Percentiles rank a stretch among this genome's conserved stretches.
phyloP scores from a whole-genome alignment of 2,329 filamentous ascomycete genomes.

The Colletotrichum tropicale region DNA sequence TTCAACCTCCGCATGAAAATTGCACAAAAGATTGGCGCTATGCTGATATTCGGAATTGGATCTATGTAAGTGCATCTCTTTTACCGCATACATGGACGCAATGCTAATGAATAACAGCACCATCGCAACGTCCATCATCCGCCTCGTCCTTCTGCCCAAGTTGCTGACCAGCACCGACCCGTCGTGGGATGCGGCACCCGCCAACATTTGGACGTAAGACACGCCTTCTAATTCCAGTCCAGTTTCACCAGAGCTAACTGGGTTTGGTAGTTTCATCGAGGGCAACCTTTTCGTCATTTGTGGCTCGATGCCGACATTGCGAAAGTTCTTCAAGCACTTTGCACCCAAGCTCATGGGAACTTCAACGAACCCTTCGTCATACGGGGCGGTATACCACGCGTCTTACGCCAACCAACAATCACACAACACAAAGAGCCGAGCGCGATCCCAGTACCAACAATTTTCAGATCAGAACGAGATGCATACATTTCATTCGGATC shows the following conservation, averaged over 20 bases:
- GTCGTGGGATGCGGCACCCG: constrained; percentile 14
- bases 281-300: constrained; percentile 45
- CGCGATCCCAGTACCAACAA: not conserved
- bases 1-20: constrained; percentile 46
- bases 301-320: constrained; percentile 42
- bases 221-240: accelerated
- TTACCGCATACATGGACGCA: accelerated
- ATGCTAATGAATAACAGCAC: not conserved
- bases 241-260: not conserved
- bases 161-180: constrained; percentile 4
- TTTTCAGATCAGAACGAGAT: constrained; percentile 9
- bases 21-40: constrained; percentile 50
- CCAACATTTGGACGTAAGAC: constrained; percentile 20
- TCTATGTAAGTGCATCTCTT: constrained; percentile 24
- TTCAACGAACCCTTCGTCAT: not conserved
- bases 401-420: not conserved
- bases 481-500: not conserved
- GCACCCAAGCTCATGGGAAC: constrained; percentile 29
- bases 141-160: not conserved
- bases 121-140: constrained; percentile 5
- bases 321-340: constrained; percentile 42
- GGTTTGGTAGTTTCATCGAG: constrained; percentile 33
- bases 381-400: not conserved
- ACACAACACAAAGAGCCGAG: not conserved
- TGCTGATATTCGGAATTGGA: constrained; percentile 49